Percentiles rank a stretch among this genome's conserved stretches.
Evolutionary conservation across 352 stramenopile species (phyloP).

Genomic region (Pythium volutum): DNA sequence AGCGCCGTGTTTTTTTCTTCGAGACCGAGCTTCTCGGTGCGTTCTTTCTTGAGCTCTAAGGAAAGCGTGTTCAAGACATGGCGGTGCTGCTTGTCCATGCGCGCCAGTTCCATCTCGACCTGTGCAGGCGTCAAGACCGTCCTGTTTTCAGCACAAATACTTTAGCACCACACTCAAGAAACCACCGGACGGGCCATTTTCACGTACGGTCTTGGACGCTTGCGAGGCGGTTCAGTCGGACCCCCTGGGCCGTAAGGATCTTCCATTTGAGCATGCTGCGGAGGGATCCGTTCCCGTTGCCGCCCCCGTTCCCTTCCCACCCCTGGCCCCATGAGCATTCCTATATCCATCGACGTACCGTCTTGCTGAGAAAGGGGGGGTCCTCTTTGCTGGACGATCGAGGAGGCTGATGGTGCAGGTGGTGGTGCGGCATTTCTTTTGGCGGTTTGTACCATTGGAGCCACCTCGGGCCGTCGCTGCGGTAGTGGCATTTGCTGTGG

Average conservation of each 20-base stretch:
- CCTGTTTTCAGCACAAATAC: not conserved
- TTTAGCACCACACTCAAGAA: not conserved
- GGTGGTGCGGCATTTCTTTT: too few species aligned
- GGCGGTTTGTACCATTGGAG: not conserved
- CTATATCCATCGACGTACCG: not conserved
- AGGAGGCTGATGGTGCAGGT: not conserved
- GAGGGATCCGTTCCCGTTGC: not conserved
- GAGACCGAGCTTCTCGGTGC: constrained; percentile 40
- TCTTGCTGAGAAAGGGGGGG: too few species aligned
- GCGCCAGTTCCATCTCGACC: constrained; percentile 21
- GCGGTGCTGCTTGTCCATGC: constrained; percentile 38
- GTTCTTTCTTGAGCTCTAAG: constrained; percentile 58
- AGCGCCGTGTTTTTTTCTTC: constrained; percentile 67
- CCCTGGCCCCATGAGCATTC: not conserved
- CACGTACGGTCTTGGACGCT: constrained; percentile 47
- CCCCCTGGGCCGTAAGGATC: not conserved
- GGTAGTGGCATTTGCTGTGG: not conserved
- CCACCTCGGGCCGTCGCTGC: not conserved
- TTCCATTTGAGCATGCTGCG: not conserved
- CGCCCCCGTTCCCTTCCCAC: not conserved
- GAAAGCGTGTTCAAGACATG: constrained; percentile 46
- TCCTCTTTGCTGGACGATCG: constrained; percentile 5
- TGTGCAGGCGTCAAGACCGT: constrained; percentile 8
- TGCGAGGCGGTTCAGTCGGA: constrained; percentile 28
- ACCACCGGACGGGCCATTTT: not conserved